phyloP scores from a whole-genome alignment of 805 yeast species.

The Sporopachydermia lactativora region DNA sequence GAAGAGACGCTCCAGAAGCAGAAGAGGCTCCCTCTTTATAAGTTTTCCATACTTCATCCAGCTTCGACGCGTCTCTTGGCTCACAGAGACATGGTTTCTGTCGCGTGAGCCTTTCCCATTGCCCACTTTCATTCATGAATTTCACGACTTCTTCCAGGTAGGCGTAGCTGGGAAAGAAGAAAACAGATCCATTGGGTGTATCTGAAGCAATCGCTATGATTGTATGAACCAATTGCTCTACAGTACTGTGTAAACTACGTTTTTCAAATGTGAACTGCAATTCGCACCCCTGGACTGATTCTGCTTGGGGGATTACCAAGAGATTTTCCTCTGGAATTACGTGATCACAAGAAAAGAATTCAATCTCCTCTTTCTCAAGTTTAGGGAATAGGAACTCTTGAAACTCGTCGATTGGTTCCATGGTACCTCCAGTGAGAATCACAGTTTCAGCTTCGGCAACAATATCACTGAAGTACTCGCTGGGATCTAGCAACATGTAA shows the following conservation, averaged over 20 bases:
- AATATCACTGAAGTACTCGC: conserved; percentile 50
- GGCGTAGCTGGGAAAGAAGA: conserved; percentile 75
- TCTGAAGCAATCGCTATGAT: conserved; percentile 26
- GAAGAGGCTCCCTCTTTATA: conserved; percentile 31
- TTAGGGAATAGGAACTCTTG: conserved; percentile 52
- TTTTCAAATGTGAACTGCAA: conserved; percentile 61
- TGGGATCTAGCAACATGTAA: conserved; percentile 72
- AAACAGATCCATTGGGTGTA: conserved; percentile 66
- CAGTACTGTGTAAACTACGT: conserved; percentile 33
- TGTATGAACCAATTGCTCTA: conserved; percentile 35
- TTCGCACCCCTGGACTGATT: conserved; percentile 13
- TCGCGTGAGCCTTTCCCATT: conserved; percentile 21
- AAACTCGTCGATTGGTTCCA: conserved; percentile 79
- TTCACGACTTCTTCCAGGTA: conserved; percentile 40
- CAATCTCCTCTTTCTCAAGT: conserved; percentile 25
- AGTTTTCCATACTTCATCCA: conserved; percentile 31
- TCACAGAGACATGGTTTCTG: conserved; percentile 45
- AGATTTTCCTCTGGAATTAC: conserved; percentile 62
- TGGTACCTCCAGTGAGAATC: conserved; percentile 85
- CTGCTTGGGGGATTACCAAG: conserved; percentile 38
- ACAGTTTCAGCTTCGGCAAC: conserved; percentile 55
- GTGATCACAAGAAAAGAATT: conserved; percentile 65
- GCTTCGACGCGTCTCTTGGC: conserved; percentile 26
- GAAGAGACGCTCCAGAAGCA: conserved; percentile 45
- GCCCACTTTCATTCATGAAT: conserved; percentile 33